A percentile compares a stretch with the other conserved stretches of the same genome.
Conservation (phyloP, 345 rosid genomes). For the Bretschneidera sinensis region DNA sequence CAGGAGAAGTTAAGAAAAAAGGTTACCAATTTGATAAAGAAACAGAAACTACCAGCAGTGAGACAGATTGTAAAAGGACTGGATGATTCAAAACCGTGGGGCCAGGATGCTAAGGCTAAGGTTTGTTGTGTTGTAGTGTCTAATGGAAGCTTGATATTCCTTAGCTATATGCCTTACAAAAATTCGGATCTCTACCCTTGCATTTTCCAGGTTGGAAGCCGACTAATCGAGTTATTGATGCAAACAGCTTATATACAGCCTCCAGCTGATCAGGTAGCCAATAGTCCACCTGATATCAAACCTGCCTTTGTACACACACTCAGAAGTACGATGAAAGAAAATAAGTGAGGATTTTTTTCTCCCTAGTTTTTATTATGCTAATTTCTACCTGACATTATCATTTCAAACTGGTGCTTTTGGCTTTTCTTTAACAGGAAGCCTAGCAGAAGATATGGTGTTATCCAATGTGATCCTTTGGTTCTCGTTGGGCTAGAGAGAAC, state of each 20-base stretch:
- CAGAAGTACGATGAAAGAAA: conserved; percentile 42
- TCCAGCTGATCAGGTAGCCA: conserved; percentile 56
- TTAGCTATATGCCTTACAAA: conserved; percentile 13
- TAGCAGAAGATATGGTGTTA: conserved; percentile 74
- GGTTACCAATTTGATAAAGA: conserved; percentile 71
- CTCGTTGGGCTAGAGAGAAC: conserved; percentile 80
- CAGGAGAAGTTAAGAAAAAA: conserved; percentile 64
- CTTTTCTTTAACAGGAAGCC: conserved; percentile 43
- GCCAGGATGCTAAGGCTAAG: conserved; percentile 71
- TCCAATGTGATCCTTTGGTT: conserved; percentile 77
- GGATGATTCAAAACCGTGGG: conserved; percentile 73
- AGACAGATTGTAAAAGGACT: conserved; percentile 70
- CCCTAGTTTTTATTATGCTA: conserved; percentile 10
- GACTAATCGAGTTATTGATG: conserved; percentile 72
- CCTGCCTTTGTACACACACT: conserved; percentile 88
- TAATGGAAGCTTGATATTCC: conserved; percentile 2
- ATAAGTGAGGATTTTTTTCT: conserved; percentile 41
- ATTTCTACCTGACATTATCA: conserved; percentile 11
- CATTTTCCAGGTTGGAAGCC: conserved; percentile 81
- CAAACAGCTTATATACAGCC: conserved; percentile 84
- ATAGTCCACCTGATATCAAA: conserved; percentile 71
- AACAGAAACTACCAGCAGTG: conserved; percentile 75
- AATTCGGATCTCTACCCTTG: conserved; percentile 11
- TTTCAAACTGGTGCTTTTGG: conserved; percentile 14
- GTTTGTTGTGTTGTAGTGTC: conserved; percentile 37